Conservation (phyloP, 2,329 filamentous ascomycete genomes). For the Colletotrichum endophyticum region DNA sequence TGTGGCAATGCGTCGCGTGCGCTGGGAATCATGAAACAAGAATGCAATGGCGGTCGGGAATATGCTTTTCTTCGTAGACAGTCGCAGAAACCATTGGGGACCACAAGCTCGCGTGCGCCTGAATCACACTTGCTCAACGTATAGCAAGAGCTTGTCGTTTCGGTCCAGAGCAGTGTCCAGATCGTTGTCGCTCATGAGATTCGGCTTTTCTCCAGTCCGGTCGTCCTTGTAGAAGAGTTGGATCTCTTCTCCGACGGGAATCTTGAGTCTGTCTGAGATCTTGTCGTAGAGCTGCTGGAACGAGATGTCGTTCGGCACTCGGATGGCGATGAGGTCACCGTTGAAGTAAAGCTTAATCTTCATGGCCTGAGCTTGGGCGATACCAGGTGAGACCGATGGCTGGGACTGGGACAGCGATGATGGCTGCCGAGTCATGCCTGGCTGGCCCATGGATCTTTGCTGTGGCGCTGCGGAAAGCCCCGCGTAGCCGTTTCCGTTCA, state of each 20-base stretch:
- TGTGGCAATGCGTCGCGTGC: slow-evolving; percentile 14
- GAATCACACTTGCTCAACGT: slow-evolving; percentile 60
- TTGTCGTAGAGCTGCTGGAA: slow-evolving; percentile 83
- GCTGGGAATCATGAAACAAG: slow-evolving; percentile 23
- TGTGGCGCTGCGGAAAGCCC: slow-evolving; percentile 57
- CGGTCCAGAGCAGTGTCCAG: slow-evolving; percentile 79
- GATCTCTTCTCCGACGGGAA: slow-evolving; percentile 71
- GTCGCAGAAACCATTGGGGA: background rate
- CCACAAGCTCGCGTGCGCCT: background rate
- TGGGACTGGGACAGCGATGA: slow-evolving; percentile 58
- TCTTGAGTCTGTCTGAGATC: slow-evolving; percentile 82
- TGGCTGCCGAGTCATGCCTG: slow-evolving; percentile 46
- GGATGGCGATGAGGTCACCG: slow-evolving; percentile 89
- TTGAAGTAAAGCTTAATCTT: slow-evolving; percentile 97
- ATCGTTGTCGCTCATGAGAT: slow-evolving; percentile 80
- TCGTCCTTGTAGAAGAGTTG: slow-evolving; percentile 89
- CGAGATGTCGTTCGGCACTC: slow-evolving; percentile 81
- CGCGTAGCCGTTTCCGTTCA: slow-evolving; percentile 61
- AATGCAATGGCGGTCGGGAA: slow-evolving; percentile 13
- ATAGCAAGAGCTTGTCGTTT: slow-evolving; percentile 87
- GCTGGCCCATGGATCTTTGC: slow-evolving; percentile 35
- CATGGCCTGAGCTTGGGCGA: slow-evolving; percentile 62
- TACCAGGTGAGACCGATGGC: slow-evolving; percentile 58
- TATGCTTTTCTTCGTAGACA: slow-evolving; percentile 9
- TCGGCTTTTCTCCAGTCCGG: slow-evolving; percentile 73